phyloP scores from a whole-genome alignment of 208 protist genomes.

The Porcisia deanei region DNA sequence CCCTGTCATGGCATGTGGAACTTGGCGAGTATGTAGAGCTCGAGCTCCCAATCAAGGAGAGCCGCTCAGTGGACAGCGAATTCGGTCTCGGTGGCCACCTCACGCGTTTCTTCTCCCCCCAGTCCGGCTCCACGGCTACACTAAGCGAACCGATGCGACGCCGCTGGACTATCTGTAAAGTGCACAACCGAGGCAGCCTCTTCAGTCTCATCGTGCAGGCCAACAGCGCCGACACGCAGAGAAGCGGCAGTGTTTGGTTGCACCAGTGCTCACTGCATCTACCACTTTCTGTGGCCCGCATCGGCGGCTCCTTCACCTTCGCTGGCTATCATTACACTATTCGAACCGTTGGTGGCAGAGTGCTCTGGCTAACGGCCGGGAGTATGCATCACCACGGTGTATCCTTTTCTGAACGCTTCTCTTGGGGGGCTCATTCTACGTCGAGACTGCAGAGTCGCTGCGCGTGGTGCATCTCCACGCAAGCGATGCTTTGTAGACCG shows the following conservation, averaged over 20 bases:
- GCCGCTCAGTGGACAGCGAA: not conserved
- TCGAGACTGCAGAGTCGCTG: constrained; percentile 37
- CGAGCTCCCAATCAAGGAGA: constrained; percentile 49
- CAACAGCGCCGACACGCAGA: constrained; percentile 17
- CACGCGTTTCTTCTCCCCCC: not conserved
- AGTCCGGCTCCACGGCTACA: not conserved
- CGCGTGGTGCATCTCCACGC: constrained; percentile 82
- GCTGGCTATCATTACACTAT: constrained; percentile 52
- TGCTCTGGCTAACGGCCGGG: constrained; percentile 78
- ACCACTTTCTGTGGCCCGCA: constrained; percentile 43
- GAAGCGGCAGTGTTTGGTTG: constrained; percentile 68
- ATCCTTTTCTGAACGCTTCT: constrained; percentile 50
- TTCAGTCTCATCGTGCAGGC: constrained; percentile 78
- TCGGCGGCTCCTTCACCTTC: constrained; percentile 76
- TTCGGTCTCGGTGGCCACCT: not conserved
- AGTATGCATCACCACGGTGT: constrained; percentile 71
- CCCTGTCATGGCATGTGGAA: constrained; percentile 34
- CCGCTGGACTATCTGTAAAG: constrained; percentile 69
- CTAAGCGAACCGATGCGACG: constrained; percentile 31
- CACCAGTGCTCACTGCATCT: constrained; percentile 48
- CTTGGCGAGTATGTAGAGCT: constrained; percentile 73
- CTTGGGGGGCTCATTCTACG: constrained; percentile 33
- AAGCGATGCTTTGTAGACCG: constrained; percentile 41
- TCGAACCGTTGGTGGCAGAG: constrained; percentile 37
- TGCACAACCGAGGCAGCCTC: constrained; percentile 36